Evolutionary conservation across 2,329 filamentous ascomycete genomes (phyloP), one percentile per base, ranked within the genome.

Genomic region (Trichoderma sp.): DNA sequence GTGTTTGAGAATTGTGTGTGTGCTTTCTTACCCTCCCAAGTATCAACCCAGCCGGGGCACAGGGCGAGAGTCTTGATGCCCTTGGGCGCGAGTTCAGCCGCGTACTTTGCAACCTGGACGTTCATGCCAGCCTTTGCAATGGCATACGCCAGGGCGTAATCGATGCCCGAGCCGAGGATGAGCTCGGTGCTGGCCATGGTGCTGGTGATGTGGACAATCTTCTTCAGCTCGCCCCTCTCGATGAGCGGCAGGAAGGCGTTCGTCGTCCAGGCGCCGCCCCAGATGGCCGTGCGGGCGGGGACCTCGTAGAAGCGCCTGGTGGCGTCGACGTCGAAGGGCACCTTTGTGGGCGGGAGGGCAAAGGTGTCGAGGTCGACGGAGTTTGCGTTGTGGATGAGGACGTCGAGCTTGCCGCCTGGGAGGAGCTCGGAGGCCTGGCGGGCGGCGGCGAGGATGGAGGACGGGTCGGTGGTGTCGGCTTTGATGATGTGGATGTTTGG

Each of bases 211-310:
- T 76, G 70, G 6, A 79, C 68, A 62, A 81, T 76, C 69, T 81
- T 81, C 71, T 81, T 81, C 55, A 72, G 66, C 55, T 57, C 61
- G 41, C 77, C 76, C 39, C 75, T 77, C 17, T 73, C 68, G 28
- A 82, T 68, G 24, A 81, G 72, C 0, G 78, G 78, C 1, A 81
- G 66, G 69, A 80, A 80, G 3, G 73, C 71, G 56, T 78, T 79
- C 55, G 75, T 74, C 0, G 72, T 65, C 64, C 64, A 66, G 17
- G 61, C 39, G 0, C 44, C 64, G 14, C 64, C 64, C 19, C 51
- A 66, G 44, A 77, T 68, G 43, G 74, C 76, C 14, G 74, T 75
- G 7, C 77, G 73, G 65, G 80, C 75, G 12, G 80, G 70, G 47
- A 77, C 73, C 68, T 81, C 79, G 24, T 80, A 76, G 28, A 67